These are phyloP conservation scores for Phlebiopsis gigantea DNA, from an alignment of 768 basidiomycete species.

Conservation along the genomic window DNA sequence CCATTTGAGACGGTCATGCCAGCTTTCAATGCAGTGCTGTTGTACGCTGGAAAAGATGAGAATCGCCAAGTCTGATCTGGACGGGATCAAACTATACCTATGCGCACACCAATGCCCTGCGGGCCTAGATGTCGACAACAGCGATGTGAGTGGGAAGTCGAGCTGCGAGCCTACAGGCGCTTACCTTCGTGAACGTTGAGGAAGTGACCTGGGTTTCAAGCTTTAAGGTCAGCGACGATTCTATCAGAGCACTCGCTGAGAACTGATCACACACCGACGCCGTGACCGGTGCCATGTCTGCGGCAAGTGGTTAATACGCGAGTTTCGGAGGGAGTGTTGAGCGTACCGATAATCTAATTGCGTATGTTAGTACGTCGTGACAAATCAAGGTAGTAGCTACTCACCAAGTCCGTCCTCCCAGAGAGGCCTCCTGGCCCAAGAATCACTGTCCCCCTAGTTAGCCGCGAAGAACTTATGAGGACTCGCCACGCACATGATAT, in stretches of 20 bases:
- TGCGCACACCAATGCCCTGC: constrained; percentile 56
- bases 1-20: constrained; percentile 92
- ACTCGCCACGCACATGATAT: constrained; percentile 39
- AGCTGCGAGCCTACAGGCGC: too few species aligned
- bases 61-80: not conserved
- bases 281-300: constrained; percentile 92
- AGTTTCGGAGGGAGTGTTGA: not conserved
- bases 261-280: constrained; percentile 49
- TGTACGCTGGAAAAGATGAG: constrained; percentile 41
- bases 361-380: too few species aligned
- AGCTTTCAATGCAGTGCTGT: constrained; percentile 64
- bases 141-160: too few species aligned
- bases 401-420: constrained; percentile 87
- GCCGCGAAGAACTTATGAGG: not conserved
- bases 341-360: constrained; percentile 51
- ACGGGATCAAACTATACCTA: constrained; percentile 25
- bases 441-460: constrained; percentile 46
- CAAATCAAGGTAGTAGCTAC: constrained; percentile 9
- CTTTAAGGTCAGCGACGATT: not conserved
- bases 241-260: not conserved
- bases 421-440: constrained; percentile 70
- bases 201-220: constrained; percentile 55
- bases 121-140: constrained; percentile 34
- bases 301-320: not conserved
- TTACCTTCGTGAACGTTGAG: constrained; percentile 86